Evolutionary conservation across 371 early-diverging fungal species (phyloP).

Genomic region (Saksenaea oblongispora): DNA sequence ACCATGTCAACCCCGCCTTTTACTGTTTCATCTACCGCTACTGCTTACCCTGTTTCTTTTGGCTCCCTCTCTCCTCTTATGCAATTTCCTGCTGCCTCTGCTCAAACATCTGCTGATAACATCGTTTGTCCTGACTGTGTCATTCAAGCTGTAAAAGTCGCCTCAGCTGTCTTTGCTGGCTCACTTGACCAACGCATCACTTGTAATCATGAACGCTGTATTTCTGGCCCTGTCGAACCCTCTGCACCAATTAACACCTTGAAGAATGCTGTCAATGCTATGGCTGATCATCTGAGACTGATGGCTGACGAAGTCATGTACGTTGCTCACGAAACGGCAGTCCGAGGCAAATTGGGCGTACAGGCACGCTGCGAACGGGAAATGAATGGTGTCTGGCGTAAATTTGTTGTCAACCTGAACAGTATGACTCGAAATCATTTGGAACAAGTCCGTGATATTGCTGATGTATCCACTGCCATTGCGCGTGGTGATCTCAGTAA

Average conservation of each 20-base stretch:
- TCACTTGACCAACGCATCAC: constrained; percentile 44
- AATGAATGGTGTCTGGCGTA: constrained; percentile 71
- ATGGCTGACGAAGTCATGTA: constrained; percentile 60
- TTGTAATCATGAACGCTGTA: constrained; percentile 43
- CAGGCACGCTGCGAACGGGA: constrained; percentile 58
- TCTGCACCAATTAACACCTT: constrained; percentile 45
- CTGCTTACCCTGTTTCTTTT: constrained; percentile 37
- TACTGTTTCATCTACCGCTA: constrained; percentile 32
- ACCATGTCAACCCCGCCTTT: constrained; percentile 28
- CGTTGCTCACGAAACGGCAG: constrained; percentile 66
- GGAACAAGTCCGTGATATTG: constrained; percentile 75
- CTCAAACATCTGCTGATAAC: constrained; percentile 30
- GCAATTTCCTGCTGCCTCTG: constrained; percentile 30
- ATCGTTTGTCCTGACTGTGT: constrained; percentile 50
- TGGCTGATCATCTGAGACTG: constrained; percentile 60
- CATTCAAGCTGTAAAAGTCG: constrained; percentile 48
- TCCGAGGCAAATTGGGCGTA: constrained; percentile 68
- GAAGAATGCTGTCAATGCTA: constrained; percentile 64
- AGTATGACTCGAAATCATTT: constrained; percentile 66
- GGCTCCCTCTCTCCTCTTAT: constrained; percentile 21
- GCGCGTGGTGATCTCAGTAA: constrained; percentile 72
- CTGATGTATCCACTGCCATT: constrained; percentile 72
- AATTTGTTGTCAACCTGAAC: constrained; percentile 70
- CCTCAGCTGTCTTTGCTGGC: constrained; percentile 53
- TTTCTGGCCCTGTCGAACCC: constrained; percentile 26